phyloP scores from a whole-genome alignment of 208 protist species.

The Crithidia bombi region DNA sequence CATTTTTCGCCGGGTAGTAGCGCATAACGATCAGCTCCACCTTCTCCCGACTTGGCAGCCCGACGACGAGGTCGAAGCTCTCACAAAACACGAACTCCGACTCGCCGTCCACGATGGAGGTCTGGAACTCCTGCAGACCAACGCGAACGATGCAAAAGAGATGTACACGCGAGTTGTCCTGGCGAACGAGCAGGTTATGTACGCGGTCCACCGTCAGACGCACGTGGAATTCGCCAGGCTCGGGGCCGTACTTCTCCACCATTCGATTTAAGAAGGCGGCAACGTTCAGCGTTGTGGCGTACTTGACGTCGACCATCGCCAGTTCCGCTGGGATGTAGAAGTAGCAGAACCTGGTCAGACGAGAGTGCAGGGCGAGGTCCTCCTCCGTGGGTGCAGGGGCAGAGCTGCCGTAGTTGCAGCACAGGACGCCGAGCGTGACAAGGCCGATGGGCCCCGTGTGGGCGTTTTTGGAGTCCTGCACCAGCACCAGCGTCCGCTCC shows the following conservation, averaged over 20 bases:
- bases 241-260: conserved; percentile 73
- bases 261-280: conserved; percentile 65
- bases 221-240: conserved; percentile 62
- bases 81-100: conserved; percentile 70
- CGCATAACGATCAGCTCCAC: conserved; percentile 68
- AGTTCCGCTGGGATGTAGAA: conserved; percentile 74
- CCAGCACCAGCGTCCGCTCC: conserved; percentile 70
- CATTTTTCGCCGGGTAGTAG: conserved; percentile 27
- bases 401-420: conserved; percentile 53
- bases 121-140: conserved; percentile 65
- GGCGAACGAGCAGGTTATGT: conserved; percentile 28
- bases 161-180: conserved; percentile 14
- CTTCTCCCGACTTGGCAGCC: conserved; percentile 68
- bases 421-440: conserved; percentile 64
- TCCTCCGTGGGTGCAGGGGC: conserved; percentile 38
- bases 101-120: conserved; percentile 45
- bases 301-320: conserved; percentile 62
- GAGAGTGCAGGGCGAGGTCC: conserved; percentile 49
- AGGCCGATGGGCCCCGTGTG: conserved; percentile 58
- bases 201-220: conserved; percentile 57
- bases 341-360: conserved; percentile 69
- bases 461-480: conserved; percentile 42
- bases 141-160: conserved; percentile 53
- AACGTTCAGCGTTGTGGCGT: conserved; percentile 67
- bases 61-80: conserved; percentile 62